Percentiles rank a stretch among this genome's conserved stretches.
These are phyloP conservation scores for Mortierella sp. DNA, from an alignment of 371 early-diverging fungal genomes.

Conservation along the genomic window DNA sequence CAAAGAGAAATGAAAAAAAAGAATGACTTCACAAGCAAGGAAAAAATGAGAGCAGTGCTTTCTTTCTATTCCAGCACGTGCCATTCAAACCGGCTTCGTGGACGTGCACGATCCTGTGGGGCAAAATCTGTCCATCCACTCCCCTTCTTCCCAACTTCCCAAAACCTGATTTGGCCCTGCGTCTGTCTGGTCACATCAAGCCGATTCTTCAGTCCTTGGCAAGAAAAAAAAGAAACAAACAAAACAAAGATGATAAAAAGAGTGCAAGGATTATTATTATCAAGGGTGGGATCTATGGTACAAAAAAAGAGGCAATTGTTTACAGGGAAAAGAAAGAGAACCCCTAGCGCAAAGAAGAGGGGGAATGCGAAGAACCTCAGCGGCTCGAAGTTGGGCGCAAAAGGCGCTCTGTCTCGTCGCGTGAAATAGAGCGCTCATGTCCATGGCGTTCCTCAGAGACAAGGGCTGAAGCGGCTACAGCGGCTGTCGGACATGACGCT, in stretches of 20 bases:
- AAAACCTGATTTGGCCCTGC: neutral
- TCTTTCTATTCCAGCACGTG: neutral
- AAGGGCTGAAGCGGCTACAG: conserved; percentile 28
- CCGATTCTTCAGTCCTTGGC: neutral
- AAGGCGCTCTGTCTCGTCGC: neutral
- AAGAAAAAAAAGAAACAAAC: neutral
- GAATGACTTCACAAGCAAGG: neutral
- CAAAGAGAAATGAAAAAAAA: neutral
- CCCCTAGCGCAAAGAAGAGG: neutral
- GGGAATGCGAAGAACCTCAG: neutral
- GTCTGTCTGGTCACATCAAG: neutral
- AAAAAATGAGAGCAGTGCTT: neutral
- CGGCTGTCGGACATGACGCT: conserved; percentile 21
- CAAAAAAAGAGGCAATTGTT: neutral
- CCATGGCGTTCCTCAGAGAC: conserved; percentile 18
- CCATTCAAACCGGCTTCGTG: neutral
- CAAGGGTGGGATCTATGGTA: neutral
- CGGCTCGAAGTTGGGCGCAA: neutral
- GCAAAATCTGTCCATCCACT: neutral
- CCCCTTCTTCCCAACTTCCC: too few species aligned
- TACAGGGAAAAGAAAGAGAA: neutral
- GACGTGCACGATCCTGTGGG: conserved; percentile 5
- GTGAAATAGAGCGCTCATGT: neutral
- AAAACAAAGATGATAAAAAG: too few species aligned
- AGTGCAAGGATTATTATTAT: neutral